Evolutionary conservation across 2,329 filamentous ascomycete genomes (phyloP).

Genomic region (Apiospora saccharicola): DNA sequence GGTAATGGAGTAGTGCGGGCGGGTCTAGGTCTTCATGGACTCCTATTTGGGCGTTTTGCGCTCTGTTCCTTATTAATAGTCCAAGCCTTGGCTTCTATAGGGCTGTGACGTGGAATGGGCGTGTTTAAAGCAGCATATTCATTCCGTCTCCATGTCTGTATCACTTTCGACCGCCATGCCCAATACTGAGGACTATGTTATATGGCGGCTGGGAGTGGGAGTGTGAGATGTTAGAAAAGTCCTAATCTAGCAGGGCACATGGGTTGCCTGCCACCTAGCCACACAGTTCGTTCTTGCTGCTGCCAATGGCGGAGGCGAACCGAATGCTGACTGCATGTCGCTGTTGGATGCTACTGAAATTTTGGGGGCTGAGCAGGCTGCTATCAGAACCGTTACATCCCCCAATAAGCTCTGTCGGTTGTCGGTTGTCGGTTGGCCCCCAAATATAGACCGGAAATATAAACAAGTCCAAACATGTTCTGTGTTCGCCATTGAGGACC

Average conservation of each 20-base stretch:
- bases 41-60: constrained; percentile 17
- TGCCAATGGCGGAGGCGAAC: constrained; percentile 10
- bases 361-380: constrained; percentile 14
- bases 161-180: neutral
- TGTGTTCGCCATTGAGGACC: neutral
- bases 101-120: constrained; percentile 18
- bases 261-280: neutral
- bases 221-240: neutral
- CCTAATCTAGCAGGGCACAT: neutral
- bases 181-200: neutral
- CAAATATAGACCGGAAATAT: neutral
- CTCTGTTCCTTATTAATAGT: constrained; percentile 2
- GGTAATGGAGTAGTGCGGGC: constrained; percentile 8
- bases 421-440: neutral
- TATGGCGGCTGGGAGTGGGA: too few relatives aligned
- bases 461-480: neutral
- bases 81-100: constrained; percentile 14
- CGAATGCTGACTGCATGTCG: constrained; percentile 12
- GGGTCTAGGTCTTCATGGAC: constrained; percentile 6
- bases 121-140: neutral
- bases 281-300: neutral
- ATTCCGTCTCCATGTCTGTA: neutral
- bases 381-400: constrained; percentile 9
- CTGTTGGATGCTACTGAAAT: neutral
- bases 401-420: neutral